Percentiles rank a stretch among this genome's conserved stretches.
phyloP scores from a whole-genome alignment of 2,329 filamentous ascomycete genomes.

The Arachnopeziza araneosa region DNA sequence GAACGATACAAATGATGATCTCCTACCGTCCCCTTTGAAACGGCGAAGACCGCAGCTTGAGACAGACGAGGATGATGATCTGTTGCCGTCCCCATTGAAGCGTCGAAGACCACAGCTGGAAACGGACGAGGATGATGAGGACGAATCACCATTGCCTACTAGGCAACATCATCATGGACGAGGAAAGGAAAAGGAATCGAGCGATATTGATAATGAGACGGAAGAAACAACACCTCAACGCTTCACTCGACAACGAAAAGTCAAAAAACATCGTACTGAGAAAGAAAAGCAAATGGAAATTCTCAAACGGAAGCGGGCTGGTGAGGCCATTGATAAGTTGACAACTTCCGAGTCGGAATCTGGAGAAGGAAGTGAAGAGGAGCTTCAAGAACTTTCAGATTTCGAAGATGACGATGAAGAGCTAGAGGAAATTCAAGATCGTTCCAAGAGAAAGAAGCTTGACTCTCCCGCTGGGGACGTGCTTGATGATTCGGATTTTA shows the following conservation, averaged over 20 bases:
- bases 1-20: slow-evolving; percentile 2
- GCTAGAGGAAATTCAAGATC: background rate
- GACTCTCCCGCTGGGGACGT: slow-evolving; percentile 15
- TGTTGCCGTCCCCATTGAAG: slow-evolving; percentile 11
- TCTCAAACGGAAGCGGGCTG: slow-evolving; percentile 34
- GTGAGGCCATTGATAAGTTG: slow-evolving; percentile 35
- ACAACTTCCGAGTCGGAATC: slow-evolving; percentile 33
- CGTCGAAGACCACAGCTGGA: slow-evolving; percentile 3
- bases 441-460: background rate
- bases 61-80: slow-evolving; percentile 7
- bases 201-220: background rate
- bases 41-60: slow-evolving; percentile 3
- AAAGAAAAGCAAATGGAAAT: slow-evolving; percentile 39
- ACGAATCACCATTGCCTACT: slow-evolving; percentile 8
- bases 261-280: slow-evolving; percentile 29
- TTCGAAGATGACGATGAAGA: slow-evolving; percentile 41
- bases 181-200: background rate
- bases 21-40: slow-evolving; percentile 15
- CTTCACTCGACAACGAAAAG: slow-evolving; percentile 18
- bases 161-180: slow-evolving; percentile 11
- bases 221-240: slow-evolving; percentile 9
- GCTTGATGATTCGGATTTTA: slow-evolving; percentile 46
- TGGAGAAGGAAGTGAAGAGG: slow-evolving; percentile 8
- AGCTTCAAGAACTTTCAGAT: slow-evolving; percentile 40
- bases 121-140: slow-evolving; percentile 8